These are phyloP conservation scores for Benincasa hispida DNA, from an alignment of 306 rosid genomes.

Conservation along the genomic window DNA sequence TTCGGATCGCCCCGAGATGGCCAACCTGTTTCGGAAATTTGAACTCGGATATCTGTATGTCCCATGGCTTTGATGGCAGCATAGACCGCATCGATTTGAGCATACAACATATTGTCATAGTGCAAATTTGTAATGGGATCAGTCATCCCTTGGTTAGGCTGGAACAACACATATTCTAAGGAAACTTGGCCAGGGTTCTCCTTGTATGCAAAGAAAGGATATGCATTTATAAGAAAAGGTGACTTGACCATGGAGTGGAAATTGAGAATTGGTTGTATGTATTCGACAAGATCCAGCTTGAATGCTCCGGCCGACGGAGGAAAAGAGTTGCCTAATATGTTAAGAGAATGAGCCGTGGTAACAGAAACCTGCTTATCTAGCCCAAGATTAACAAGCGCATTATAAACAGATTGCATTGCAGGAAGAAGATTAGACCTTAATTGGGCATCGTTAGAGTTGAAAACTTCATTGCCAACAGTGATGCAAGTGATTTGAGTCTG, in stretches of 20 bases:
- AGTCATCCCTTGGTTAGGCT: conserved; percentile 53
- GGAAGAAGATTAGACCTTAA: conserved; percentile 38
- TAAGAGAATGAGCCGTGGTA: conserved; percentile 61
- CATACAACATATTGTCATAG: conserved; percentile 80
- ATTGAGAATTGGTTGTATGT: conserved; percentile 41
- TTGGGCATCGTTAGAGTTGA: conserved; percentile 28
- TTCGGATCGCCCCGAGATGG: conserved; percentile 66
- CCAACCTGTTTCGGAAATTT: conserved; percentile 88
- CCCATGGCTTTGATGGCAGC: conserved; percentile 65
- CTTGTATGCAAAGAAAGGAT: conserved; percentile 77
- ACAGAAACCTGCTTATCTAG: conserved; percentile 39
- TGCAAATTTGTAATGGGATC: conserved; percentile 59
- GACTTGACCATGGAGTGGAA: conserved; percentile 47
- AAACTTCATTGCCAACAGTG: conserved; percentile 64
- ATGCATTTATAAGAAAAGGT: conserved; percentile 64
- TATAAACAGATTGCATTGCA: conserved; percentile 55
- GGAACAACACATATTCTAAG: conserved; percentile 48
- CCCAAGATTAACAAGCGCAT: conserved; percentile 46
- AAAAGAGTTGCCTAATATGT: conserved; percentile 32
- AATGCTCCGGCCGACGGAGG: conserved; percentile 72
- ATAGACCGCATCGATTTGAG: conserved; percentile 81
- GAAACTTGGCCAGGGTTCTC: conserved; percentile 40
- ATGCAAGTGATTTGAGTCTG: conserved; percentile 55
- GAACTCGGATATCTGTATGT: conserved; percentile 42
- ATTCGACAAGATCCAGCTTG: conserved; percentile 30